phyloP scores from a whole-genome alignment of 2,329 filamentous ascomycete genomes.

The Simplicillium sp. region DNA sequence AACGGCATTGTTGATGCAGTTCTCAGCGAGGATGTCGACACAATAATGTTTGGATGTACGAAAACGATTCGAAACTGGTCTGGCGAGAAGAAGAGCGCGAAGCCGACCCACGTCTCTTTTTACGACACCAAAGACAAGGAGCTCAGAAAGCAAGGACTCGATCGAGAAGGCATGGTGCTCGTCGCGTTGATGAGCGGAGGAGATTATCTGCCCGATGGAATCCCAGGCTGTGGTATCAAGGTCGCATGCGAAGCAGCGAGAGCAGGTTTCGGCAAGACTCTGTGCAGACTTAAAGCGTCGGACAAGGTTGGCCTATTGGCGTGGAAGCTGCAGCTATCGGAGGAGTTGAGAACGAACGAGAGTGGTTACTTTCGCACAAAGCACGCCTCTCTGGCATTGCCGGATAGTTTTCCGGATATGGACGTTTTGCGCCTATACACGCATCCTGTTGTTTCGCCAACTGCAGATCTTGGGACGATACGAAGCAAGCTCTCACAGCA shows the following conservation, averaged over 20 bases:
- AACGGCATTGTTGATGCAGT: conserved; percentile 85
- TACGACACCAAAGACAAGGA: conserved; percentile 56
- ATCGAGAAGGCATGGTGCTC: conserved; percentile 83
- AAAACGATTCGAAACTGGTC: conserved; percentile 76
- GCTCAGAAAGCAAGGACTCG: conserved; percentile 49
- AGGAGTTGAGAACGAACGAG: conserved; percentile 77
- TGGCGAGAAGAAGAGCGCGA: conserved; percentile 55
- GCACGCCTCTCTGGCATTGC: conserved; percentile 66
- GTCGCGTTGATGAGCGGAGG: conserved; percentile 93
- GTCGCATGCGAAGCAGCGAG: conserved; percentile 82
- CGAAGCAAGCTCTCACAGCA: conserved; percentile 9
- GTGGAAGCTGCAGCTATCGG: conserved; percentile 65
- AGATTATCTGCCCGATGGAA: conserved; percentile 83
- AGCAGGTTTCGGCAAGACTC: conserved; percentile 72
- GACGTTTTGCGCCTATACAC: conserved; percentile 82
- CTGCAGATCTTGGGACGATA: conserved; percentile 27
- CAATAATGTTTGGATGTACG: conserved; percentile 90
- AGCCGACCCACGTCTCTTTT: conserved; percentile 78
- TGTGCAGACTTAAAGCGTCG: conserved; percentile 55
- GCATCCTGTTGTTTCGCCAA: conserved; percentile 71
- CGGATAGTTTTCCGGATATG: conserved; percentile 69
- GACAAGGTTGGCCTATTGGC: conserved; percentile 49
- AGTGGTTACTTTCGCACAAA: conserved; percentile 69
- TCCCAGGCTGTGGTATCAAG: conserved; percentile 80
- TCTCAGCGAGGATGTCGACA: conserved; percentile 92